Evolutionary conservation across 495 filamentous ascomycete genomes (phyloP).

Genomic region (Gamarada debralockiae): DNA sequence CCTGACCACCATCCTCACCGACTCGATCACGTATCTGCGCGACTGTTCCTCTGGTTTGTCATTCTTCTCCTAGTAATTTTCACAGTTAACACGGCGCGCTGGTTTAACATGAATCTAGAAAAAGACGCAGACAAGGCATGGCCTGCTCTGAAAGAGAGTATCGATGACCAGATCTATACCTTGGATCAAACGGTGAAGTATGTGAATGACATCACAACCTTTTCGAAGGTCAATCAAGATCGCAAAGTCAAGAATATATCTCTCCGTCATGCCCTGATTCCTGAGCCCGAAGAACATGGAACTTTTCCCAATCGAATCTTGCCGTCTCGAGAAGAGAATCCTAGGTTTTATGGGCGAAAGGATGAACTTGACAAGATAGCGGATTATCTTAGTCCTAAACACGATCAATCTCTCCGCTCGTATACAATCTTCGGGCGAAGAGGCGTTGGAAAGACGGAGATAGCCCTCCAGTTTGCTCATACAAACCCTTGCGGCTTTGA

Average conservation of each 20-base stretch:
- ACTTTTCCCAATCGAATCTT: constrained; percentile 14
- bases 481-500: constrained; percentile 12
- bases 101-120: background rate
- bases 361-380: constrained; percentile 15
- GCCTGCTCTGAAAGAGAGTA: background rate
- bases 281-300: constrained; percentile 8
- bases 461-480: constrained; percentile 8
- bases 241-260: constrained; percentile 10
- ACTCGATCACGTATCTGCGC: constrained; percentile 13
- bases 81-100: too few species aligned
- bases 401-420: constrained; percentile 1
- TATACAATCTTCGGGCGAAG: constrained; percentile 16
- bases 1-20: background rate
- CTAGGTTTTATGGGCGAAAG: constrained; percentile 15
- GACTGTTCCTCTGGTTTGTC: constrained; percentile 5
- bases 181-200: constrained; percentile 11
- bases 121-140: background rate
- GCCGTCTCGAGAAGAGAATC: constrained; percentile 9
- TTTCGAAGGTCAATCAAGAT: constrained; percentile 11
- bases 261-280: constrained; percentile 8
- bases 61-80: background rate
- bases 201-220: constrained; percentile 14
- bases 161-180: constrained; percentile 6
- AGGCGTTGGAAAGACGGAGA: constrained; percentile 18
- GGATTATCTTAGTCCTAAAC: background rate